phyloP scores from a whole-genome alignment of 2,329 filamentous ascomycete genomes.

The Fusarium mangiferae region DNA sequence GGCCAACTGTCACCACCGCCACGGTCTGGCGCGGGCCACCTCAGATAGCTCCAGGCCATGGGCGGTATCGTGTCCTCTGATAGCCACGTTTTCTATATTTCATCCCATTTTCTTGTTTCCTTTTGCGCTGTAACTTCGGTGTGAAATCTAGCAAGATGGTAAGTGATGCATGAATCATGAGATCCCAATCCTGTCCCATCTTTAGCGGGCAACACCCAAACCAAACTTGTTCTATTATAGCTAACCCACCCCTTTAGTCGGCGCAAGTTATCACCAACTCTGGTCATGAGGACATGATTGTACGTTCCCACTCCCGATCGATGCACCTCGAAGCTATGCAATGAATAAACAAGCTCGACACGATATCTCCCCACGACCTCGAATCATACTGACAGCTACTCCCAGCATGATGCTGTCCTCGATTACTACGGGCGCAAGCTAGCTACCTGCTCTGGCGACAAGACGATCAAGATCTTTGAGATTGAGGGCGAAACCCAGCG shows the following conservation, averaged over 20 bases:
- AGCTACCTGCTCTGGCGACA: slow-evolving; percentile 96
- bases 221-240: slow-evolving; percentile 10
- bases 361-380: slow-evolving; percentile 2
- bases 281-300: slow-evolving; percentile 98
- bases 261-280: slow-evolving; percentile 59
- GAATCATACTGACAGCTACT: slow-evolving; percentile 35
- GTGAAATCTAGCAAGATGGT: slow-evolving; percentile 40
- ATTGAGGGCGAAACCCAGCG: slow-evolving; percentile 93
- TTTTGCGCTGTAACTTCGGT: slow-evolving; percentile 26
- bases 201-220: neutral
- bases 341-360: neutral
- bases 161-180: slow-evolving; percentile 1
- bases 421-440: slow-evolving; percentile 98
- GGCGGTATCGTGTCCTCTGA: slow-evolving; percentile 46
- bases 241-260: slow-evolving; percentile 50
- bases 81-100: slow-evolving; percentile 36
- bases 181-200: neutral
- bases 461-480: slow-evolving; percentile 99
- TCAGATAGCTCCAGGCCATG: slow-evolving; percentile 41
- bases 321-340: slow-evolving; percentile 10
- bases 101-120: slow-evolving; percentile 22
- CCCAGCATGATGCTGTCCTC: slow-evolving; percentile 93
- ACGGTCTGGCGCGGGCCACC: slow-evolving; percentile 25
- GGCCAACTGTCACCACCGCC: slow-evolving; percentile 46
- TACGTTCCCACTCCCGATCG: slow-evolving; percentile 63